Conservation (phyloP, 163 green algal genomes). For the Chlorella variabilis region DNA sequence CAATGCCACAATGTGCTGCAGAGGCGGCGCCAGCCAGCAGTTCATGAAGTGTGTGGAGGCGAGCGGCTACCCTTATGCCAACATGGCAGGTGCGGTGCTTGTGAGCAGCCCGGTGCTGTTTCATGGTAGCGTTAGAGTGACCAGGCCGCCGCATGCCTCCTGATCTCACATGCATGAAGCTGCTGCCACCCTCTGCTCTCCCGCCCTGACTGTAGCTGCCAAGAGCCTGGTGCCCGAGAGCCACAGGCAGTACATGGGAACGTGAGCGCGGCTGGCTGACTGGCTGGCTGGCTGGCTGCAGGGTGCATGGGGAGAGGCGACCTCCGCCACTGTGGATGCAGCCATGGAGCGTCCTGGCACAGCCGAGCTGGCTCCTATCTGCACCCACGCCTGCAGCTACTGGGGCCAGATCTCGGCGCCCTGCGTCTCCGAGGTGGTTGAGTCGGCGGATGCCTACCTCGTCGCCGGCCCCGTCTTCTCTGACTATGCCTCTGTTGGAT, state of each 20-base stretch:
- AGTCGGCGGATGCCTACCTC: constrained; percentile 60
- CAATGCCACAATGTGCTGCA: too few relatives aligned
- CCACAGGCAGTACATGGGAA: constrained; percentile 74
- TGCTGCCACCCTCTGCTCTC: not conserved
- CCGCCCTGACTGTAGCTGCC: constrained; percentile 30
- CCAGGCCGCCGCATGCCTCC: not conserved
- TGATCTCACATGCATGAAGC: not conserved
- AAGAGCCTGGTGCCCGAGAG: constrained; percentile 82
- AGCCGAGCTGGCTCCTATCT: too few relatives aligned
- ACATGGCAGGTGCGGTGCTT: constrained; percentile 59
- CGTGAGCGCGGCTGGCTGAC: constrained; percentile 48
- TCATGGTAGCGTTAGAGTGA: not conserved
- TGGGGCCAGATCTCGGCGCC: constrained; percentile 61
- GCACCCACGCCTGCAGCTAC: too few relatives aligned
- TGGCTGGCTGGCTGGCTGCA: not conserved
- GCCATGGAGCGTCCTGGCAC: too few relatives aligned
- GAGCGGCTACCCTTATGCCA: constrained; percentile 61
- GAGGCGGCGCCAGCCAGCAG: not conserved
- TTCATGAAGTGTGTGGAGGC: constrained; percentile 46
- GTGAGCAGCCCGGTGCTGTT: too few relatives aligned
- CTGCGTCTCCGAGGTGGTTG: constrained; percentile 61
- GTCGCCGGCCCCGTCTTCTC: constrained; percentile 71
- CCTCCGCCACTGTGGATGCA: too few relatives aligned
- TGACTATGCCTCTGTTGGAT: constrained; percentile 81
- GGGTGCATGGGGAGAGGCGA: too few relatives aligned